Evolutionary conservation across 768 basidiomycete genomes (phyloP), one percentile per base, ranked within the genome.

Genomic region (Austroboletus eburneus): DNA sequence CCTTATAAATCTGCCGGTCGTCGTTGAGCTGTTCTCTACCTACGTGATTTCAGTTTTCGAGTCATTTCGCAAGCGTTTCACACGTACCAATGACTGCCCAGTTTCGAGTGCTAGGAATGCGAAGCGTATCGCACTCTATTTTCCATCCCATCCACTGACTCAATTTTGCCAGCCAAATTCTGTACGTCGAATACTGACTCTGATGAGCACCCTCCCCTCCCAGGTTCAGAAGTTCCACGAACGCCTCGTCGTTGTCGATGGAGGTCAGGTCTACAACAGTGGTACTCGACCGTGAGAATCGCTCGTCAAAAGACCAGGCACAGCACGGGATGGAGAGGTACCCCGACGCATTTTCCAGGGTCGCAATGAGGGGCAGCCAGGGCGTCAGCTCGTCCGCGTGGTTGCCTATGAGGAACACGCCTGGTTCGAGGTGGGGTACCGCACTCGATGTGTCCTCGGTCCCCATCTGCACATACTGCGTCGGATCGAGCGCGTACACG

Each of bases 301-400:
- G 75, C 34, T 67, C 64, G 58, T 93, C 87, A 69, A 97, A 79
- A 24, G 75, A 62, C 85, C 87, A 87, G n/a, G 86, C 70, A 66
- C 94, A 97, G 61, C 95, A 97, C 0, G 95, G 95, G 45, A 98
- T 91, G 5, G 78, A 85, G 36, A 91, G 64, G 56, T 87, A 88
- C 5, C 87, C 88, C 0, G 81, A 77, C 0, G 82, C 78, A 4
- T 61, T 56, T 27, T 75, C 68, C 13, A 84, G 53, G 1, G 85
- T 81, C 0, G 92, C 78, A 5, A 96, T 69, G 2, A 96, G 76
- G 0, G 95, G 91, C 0, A 92, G 64, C 94, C 94, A 98, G 0
- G 95, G 95, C 20, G 94, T 94, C 16, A 98, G 73, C 57, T 98
- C 95, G 68, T 98, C 95, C 0, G 94, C 87, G 64, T 98, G 95